Base-by-base conservation (phyloP, 495 filamentous ascomycete species). In the Parachaetomium inaequale region DNA sequence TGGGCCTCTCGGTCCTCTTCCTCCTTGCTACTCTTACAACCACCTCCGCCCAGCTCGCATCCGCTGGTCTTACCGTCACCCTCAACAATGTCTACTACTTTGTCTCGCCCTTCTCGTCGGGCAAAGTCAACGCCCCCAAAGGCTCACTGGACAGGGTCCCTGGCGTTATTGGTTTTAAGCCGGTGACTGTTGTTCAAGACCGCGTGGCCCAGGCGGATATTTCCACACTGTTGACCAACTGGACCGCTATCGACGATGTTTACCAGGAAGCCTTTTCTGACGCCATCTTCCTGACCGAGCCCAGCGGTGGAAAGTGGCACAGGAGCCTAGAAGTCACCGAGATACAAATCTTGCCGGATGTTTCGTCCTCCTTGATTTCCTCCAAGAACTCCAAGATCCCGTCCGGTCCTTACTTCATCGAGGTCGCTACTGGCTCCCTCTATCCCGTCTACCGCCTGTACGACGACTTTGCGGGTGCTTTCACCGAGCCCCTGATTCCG, bases 401-500 rank as follows among this genome's bases (percentile, higher is more conserved):
- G 0, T 66, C 69, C 0, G 81, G 81, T 0, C 81, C 81, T 0
- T 83, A 82, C 65, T 81, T 84, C 63, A 58, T 79, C 14, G 74
- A 78, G 15, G 55, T 68, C 1, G 51, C 63, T 1, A 77, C 76
- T 7, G 77, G 77, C 5, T 58, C 71, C 7, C 51, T 80, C 19
- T 75, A 73, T 47, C 69, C 71, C 1, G 76, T 76, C 12, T 76
- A 75, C 57, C 73, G 76, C 4, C 61, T 80, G 2, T 81, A 79
- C 61, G 56, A 73, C 2, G 79, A 81, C 59, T 71, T 71, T 34
- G 69, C 75, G 21, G 65, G 75, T 0, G 64, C 75, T 6, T 81
- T 81, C 28, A 70, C 70, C 26, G 66, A 76, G 46, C 61, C 65
- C 12, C 55, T 75, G 7, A 56, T 80, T 28, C 69, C 67, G 23